Evolutionary conservation across 2,329 filamentous ascomycete species (phyloP), one percentile per base, ranked within the genome.

Genomic region (Atkinsonella texensis): DNA sequence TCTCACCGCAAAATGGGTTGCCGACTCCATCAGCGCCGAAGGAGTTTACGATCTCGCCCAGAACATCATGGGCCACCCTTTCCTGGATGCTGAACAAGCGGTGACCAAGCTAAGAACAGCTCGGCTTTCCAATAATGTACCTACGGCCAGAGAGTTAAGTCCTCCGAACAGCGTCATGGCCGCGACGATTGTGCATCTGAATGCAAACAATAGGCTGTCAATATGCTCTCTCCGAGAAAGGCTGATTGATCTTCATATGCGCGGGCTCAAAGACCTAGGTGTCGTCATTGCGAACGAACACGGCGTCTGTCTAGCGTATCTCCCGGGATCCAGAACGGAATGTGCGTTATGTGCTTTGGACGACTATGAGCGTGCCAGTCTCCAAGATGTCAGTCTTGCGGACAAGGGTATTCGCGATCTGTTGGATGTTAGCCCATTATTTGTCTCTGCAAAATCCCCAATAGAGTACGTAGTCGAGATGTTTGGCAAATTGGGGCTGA

Each of bases 1-100:
- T 52, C 66, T 81, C 6, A 71, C 78, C 0, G 75, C 77, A 0
- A 81, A 81, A 62, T 81, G 76, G 76, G 70, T 74, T 6, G 77
- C 77, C 1, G 77, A 81, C 59, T 67, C 69, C 3, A 67, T 81
- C 17, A 73, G 72, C 46, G 62, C 63, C 23, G 74, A 80, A 55
- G 66, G 75, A 20, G 75, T 81, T 1, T 82, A 81, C 57, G 77
- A 81, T 57, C 68, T 81, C 8, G 76, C 77, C n/a, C 77, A 81
- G 60, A 72, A 71, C 3, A 71, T 81, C 3, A 68, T 81, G 1
- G 77, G 77, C 0, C 76, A 81, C 57, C 77, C 77, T 1, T 81
- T 81, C 57, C 64, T 81, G 9, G 77, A 81, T 53, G 57, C 69
- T 0, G 76, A 81, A 46, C 66, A 70, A 52, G 70, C 73, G 10